These are phyloP conservation scores for Russula earlei DNA, from an alignment of 768 basidiomycete species.

Conservation along the genomic window DNA sequence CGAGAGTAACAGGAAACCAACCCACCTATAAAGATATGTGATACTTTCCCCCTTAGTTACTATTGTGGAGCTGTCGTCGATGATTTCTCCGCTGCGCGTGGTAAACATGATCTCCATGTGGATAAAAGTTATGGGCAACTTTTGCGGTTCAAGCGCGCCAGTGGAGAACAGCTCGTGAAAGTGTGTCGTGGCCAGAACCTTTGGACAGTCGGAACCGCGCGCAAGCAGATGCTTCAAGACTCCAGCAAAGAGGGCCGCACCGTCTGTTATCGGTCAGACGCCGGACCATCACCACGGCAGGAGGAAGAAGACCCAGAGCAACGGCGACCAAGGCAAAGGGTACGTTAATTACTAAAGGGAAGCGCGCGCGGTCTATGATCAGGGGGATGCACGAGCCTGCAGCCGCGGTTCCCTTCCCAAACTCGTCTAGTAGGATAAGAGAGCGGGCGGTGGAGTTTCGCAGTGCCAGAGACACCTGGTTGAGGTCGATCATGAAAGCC, in stretches of 20 bases:
- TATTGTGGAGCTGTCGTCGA: constrained; percentile 22
- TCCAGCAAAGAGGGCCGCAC: constrained; percentile 87
- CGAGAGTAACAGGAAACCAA: neutral
- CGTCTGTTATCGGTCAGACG: constrained; percentile 43
- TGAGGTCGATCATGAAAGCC: constrained; percentile 97
- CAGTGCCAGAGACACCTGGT: constrained; percentile 80
- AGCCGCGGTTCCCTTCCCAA: constrained; percentile 86
- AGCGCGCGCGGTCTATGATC: constrained; percentile 15
- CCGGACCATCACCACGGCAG: neutral
- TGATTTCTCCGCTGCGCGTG: constrained; percentile 36
- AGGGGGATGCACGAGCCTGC: constrained; percentile 50
- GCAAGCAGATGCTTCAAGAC: constrained; percentile 67
- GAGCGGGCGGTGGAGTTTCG: constrained; percentile 81
- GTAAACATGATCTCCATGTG: constrained; percentile 89
- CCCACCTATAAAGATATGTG: constrained; percentile 80
- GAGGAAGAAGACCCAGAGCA: neutral
- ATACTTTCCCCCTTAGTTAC: constrained; percentile 47
- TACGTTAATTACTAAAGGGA: constrained; percentile 1
- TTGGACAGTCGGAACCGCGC: constrained; percentile 63
- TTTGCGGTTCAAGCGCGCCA: constrained; percentile 44
- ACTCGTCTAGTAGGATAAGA: constrained; percentile 88
- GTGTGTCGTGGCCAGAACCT: constrained; percentile 79
- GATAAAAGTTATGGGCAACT: constrained; percentile 59
- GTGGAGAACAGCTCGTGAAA: constrained; percentile 85
- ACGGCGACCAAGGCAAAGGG: neutral